Evolutionary conservation across 148 eudicot genomes (phyloP), one percentile per base, ranked within the genome.

Genomic region (Silene uniflora): DNA sequence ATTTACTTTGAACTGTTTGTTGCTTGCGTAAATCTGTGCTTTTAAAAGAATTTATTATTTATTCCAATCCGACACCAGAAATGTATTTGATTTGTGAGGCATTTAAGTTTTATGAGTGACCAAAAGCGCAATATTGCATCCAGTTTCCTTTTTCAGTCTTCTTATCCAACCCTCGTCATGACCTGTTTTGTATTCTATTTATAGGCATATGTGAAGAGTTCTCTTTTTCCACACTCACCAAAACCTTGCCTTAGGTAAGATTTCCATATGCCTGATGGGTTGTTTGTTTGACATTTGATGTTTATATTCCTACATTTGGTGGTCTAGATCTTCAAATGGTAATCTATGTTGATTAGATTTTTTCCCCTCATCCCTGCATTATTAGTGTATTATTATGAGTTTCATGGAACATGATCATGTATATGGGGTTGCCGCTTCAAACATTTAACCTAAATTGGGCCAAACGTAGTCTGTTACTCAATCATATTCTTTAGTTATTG

Each of bases 201-300:
- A 76, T 74, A 93, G 98, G 95, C 83, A 65, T 93, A 90, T 83
- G 98, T 91, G 73, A 93, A 93, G 84, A 87, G 91, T 69, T 78
- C 82, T 62, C 80, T 75, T 71, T 93, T 93, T 67, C 92, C 98
- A 69, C 96, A 94, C 80, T 94, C 98, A 67, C 97, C 98, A 66
- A 74, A 84, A 72, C 79, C 96, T 73, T 87, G 93, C 86, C 98
- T 93, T 80, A 92, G 80, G 98, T 92, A 89, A 80, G 23, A 7
- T 74, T 52, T 18, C 24, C 8, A 21, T 44, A 61, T 44, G 2
- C 39, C 71, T 35, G 14, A 58, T 47, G 49, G n/a, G 55, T 18
- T 56, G 42, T 59, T 64, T 52, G 17, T 52, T 47, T 68, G 70
- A 55, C 35, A 27, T 60, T 76, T 42, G 21, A 49, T 79, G 11